These are phyloP conservation scores for Neoconidiobolus thromboides DNA, from an alignment of 371 early-diverging fungal genomes.

Conservation along the genomic window DNA sequence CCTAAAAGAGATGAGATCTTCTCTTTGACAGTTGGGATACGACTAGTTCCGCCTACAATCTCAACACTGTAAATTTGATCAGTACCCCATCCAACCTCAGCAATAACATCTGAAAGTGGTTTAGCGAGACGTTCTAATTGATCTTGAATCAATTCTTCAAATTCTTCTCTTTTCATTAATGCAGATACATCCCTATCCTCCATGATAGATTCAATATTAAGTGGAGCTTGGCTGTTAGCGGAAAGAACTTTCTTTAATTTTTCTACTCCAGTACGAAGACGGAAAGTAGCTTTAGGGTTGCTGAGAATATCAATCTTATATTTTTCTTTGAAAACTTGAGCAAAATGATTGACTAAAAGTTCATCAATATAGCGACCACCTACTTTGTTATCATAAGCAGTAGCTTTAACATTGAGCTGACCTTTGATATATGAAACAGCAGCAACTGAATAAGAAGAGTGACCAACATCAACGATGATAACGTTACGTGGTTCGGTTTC, in stretches of 20 bases:
- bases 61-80: conserved; percentile 86
- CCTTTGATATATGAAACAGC: conserved; percentile 88
- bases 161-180: conserved; percentile 61
- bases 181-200: conserved; percentile 81
- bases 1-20: conserved; percentile 63
- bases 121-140: conserved; percentile 48
- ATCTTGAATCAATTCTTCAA: conserved; percentile 61
- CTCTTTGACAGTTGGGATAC: conserved; percentile 86
- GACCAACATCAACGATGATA: conserved; percentile 87
- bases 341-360: conserved; percentile 72
- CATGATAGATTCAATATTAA: conserved; percentile 88
- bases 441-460: conserved; percentile 75
- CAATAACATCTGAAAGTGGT: conserved; percentile 57
- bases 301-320: conserved; percentile 81
- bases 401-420: conserved; percentile 74
- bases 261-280: conserved; percentile 80
- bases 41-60: conserved; percentile 82
- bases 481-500: conserved; percentile 86
- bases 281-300: conserved; percentile 79
- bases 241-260: conserved; percentile 91
- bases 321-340: conserved; percentile 62
- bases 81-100: conserved; percentile 47
- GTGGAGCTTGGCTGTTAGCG: conserved; percentile 75
- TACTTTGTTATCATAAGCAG: conserved; percentile 77
- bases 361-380: conserved; percentile 94